These are phyloP conservation scores for Fusarium annulatum DNA, from an alignment of 2,329 filamentous ascomycete genomes.

Conservation along the genomic window DNA sequence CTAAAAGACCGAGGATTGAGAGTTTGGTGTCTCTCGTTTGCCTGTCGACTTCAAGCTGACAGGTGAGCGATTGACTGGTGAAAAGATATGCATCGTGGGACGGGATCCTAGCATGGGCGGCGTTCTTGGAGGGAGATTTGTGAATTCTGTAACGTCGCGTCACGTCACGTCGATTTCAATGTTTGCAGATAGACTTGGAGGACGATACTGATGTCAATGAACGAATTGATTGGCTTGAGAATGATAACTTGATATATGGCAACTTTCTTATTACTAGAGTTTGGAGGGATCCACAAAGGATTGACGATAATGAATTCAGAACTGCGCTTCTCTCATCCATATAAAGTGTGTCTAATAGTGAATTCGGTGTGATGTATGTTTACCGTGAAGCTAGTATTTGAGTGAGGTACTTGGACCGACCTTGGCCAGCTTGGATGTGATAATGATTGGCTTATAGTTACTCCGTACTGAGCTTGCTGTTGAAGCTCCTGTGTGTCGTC, in stretches of 20 bases:
- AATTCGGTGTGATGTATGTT: not conserved
- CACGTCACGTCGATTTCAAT: conserved; percentile 39
- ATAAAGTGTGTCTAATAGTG: not conserved
- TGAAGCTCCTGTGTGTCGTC: conserved; percentile 11
- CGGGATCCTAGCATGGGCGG: conserved; percentile 25
- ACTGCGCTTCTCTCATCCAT: conserved; percentile 3
- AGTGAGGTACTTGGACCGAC: not conserved
- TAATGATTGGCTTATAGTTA: conserved; percentile 15
- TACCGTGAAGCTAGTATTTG: not conserved
- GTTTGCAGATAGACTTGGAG: conserved; percentile 43
- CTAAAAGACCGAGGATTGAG: not conserved
- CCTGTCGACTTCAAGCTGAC: not conserved
- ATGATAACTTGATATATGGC: conserved; percentile 20
- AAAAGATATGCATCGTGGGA: conserved; percentile 22
- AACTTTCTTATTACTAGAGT: conserved; percentile 25
- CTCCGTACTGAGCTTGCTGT: not conserved
- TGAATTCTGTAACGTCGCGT: conserved; percentile 26
- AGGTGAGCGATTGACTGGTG: not conserved
- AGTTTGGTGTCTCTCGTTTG: not conserved
- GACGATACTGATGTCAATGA: conserved; percentile 40
- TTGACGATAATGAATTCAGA: conserved; percentile 28
- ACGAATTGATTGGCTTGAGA: conserved; percentile 40
- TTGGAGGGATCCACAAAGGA: conserved; percentile 22
- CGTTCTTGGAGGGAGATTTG: conserved; percentile 40
- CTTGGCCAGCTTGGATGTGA: not conserved